Base-by-base conservation (phyloP, 768 basidiomycete genomes). In the Gloeopeniophorella convolvens region DNA sequence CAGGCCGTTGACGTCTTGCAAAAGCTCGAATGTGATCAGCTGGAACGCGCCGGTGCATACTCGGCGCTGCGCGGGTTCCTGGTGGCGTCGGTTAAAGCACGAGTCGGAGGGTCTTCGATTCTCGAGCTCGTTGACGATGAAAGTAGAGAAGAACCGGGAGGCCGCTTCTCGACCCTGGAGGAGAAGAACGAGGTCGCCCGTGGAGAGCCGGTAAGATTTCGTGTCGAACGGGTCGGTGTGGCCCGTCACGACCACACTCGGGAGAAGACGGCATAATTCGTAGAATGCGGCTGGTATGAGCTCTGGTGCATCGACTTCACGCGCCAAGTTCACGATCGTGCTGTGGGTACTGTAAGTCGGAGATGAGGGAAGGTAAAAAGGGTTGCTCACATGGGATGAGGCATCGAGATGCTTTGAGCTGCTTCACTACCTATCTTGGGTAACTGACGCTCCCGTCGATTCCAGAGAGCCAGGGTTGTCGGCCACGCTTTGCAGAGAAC, bases 261-360 rank as follows among this genome's bases (percentile, higher is more conserved):
- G 79, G 26, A 76, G 67, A 58, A 68, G 78, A 33, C 87, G 82
- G 18, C 82, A 87, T 34, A 89, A 75, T 63, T 89, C 87, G 64
- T 89, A 89, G 66, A 86, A 85, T 5, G 85, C 85, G 24, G 86
- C 75, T 4, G 85, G 84, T 3, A 88, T 70, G 28, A 89, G 75
- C 56, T 79, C 75, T 0, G 68, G 69, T 0, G 79, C 72, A 34
- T 76, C 66, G 23, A 75, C 73, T 48, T 76, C 74, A 50, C 78
- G 73, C 18, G 83, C 84, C 4, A 88, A 66, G 41, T 80, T 81
- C 58, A 89, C 85, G 48, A 87, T 69, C 28, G 79, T 65, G 56
- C 85, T 87, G 59, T 31, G 15, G 39, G 33, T 15, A 3, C 13
- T 35, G 13, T 42, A 24, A 39, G 37, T 13, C 32, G 31, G 41